Evolutionary conservation across 2,329 filamentous ascomycete genomes (phyloP), one percentile per base, ranked within the genome.

Genomic region (Achaetomium macrosporum): DNA sequence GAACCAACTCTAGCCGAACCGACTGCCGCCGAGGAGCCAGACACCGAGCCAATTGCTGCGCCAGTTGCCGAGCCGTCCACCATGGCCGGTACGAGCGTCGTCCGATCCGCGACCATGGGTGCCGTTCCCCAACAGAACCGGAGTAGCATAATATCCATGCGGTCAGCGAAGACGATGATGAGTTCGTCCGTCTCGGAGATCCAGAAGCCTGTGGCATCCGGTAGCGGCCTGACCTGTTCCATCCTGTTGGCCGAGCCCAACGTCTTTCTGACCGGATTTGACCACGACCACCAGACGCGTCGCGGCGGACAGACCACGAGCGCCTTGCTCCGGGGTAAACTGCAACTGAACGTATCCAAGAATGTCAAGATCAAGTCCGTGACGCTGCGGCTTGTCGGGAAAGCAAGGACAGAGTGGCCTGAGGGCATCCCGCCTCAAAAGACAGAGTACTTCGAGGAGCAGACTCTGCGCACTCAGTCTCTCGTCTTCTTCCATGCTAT

Each of bases 401-500:
- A 84, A 65, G 89, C 90, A 3, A 82, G 87, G 58, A 97, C 93
- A 1, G 90, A 96, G 65, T 99, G 93, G 93, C 92, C 93, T 15
- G 93, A 97, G 73, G 90, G 90, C 47, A 93, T 97, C 30, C 92
- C 93, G 3, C 90, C 91, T 0, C 79, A 85, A 53, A 96, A 95
- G 68, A 79, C 85, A 1, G 88, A 95, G 39, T 83, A 89, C 49
- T 86, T 83, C 63, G 90, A 97, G 65, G 87, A 89, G 57, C 87
- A 93, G 61, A 88, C 84, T 3, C 77, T 97, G 55, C 85, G 95
- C 69, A 92, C 88, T 39, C 91, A 96, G 64, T 92, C 84, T 16
- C 84, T 90, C 71, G 92, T 87, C 0, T 97, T 97, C 66, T 99
- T 96, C 76, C 95, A 96, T 64, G 86, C 87, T 44, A 73, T 79